Evolutionary conservation across 768 basidiomycete species (phyloP).

Genomic region (Leccinum aurantiacum): DNA sequence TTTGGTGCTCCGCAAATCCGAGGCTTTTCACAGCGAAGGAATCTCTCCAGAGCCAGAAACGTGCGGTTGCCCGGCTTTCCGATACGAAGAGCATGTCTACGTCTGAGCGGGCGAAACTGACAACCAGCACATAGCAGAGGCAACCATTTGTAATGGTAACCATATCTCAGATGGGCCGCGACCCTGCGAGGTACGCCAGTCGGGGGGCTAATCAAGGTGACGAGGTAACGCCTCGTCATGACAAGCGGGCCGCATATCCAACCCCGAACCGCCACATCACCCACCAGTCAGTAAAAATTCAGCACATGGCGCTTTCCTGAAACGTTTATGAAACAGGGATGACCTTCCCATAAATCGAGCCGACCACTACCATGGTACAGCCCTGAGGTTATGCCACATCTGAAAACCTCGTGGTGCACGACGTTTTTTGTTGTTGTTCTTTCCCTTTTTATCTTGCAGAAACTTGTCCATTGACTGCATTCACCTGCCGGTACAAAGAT

Average conservation of each 20-base stretch:
- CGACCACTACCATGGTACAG: neutral
- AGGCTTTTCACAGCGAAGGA: neutral
- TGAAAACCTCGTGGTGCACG: neutral
- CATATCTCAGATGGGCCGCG: neutral
- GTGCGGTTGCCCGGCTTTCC: neutral
- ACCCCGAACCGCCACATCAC: neutral
- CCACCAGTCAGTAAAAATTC: neutral
- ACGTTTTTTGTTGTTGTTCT: neutral
- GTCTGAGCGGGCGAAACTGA: neutral
- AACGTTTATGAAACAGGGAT: slow-evolving; percentile 10
- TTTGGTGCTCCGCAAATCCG: no score
- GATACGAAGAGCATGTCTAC: neutral
- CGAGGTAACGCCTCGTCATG: neutral
- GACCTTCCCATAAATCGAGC: neutral
- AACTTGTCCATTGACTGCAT: neutral
- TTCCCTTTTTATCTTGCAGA: neutral
- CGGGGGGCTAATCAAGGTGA: neutral
- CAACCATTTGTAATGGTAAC: neutral
- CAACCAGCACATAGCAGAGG: neutral
- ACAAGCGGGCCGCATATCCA: neutral
- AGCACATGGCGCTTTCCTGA: slow-evolving; percentile 1
- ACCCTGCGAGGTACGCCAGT: neutral
- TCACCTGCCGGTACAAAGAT: neutral
- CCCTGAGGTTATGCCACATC: neutral
- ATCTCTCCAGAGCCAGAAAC: neutral